Conservation (phyloP, 1,284 basidiomycete genomes). For the Pascua sp. region DNA sequence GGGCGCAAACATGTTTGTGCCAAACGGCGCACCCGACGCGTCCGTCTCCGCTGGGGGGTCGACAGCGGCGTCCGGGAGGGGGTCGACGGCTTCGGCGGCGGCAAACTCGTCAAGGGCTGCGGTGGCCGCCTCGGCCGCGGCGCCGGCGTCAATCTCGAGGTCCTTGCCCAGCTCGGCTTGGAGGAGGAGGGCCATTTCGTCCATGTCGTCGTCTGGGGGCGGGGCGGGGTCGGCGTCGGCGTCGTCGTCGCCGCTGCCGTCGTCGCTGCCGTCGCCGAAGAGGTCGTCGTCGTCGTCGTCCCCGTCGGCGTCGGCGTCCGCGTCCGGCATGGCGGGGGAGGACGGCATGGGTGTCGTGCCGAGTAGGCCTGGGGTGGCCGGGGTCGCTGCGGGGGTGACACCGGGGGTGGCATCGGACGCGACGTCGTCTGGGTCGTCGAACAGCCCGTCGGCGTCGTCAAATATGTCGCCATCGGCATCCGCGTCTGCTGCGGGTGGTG, state of each 20-base stretch:
- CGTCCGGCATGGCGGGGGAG: conserved; percentile 1
- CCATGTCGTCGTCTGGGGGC: conserved; percentile 32
- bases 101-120: conserved; percentile 23
- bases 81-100: conserved; percentile 1
- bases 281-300: conserved; percentile 31
- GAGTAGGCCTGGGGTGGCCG: conserved; percentile 18
- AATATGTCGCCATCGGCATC: conserved; percentile 10
- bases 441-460: conserved; percentile 11
- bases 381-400: conserved; percentile 22
- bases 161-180: conserved; percentile 41
- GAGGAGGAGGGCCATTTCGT: conserved; percentile 39
- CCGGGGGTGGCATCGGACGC: conserved; percentile 22
- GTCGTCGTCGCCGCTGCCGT: conserved; percentile 21
- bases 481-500: not conserved
- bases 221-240: conserved; percentile 19
- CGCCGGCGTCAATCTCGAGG: conserved; percentile 32
- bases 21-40: conserved; percentile 1
- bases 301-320: conserved; percentile 6
- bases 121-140: conserved; percentile 17
- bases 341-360: conserved; percentile 5
- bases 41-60: conserved; percentile 3
- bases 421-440: conserved; percentile 22
- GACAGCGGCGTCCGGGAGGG: not conserved
- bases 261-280: conserved; percentile 29
- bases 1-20: conserved; percentile 4